A percentile compares a stretch with the other conserved stretches of the same genome.
phyloP scores from a whole-genome alignment of 2,329 filamentous ascomycete species.

The Lachnum nothofagi region DNA sequence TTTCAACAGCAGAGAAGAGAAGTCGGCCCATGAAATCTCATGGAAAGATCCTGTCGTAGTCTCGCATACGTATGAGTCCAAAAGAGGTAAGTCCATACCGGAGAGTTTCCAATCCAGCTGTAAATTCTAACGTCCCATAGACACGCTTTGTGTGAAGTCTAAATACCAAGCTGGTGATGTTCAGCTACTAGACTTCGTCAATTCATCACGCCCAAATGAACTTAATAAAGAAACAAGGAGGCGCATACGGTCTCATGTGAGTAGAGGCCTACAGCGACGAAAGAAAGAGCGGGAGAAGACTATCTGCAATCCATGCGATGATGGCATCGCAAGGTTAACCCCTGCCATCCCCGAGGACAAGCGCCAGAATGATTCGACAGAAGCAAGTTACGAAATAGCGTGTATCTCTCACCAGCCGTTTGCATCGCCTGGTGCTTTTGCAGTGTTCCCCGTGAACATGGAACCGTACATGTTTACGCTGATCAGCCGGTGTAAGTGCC shows the following conservation, averaged over 20 bases:
- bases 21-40: not conserved
- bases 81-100: not conserved
- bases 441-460: constrained; percentile 1
- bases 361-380: too few relatives aligned
- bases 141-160: not conserved
- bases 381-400: too few relatives aligned
- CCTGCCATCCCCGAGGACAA: too few relatives aligned
- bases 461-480: constrained; percentile 8
- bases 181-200: not conserved
- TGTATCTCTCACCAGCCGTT: not conserved
- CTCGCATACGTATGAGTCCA: not conserved
- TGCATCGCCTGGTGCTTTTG: not conserved
- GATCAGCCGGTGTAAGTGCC: constrained; percentile 4
- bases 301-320: not conserved
- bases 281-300: not conserved
- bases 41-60: constrained; percentile 7
- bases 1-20: constrained; percentile 3
- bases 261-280: not conserved
- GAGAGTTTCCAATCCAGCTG: not conserved
- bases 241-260: not conserved
- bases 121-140: not conserved
- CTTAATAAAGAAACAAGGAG: not conserved
- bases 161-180: not conserved
- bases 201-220: not conserved
- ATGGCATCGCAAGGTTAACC: not conserved